Evolutionary conservation across 176 grass and related monocot genomes (phyloP).

Genomic region (Bolboschoenus planiculmis): DNA sequence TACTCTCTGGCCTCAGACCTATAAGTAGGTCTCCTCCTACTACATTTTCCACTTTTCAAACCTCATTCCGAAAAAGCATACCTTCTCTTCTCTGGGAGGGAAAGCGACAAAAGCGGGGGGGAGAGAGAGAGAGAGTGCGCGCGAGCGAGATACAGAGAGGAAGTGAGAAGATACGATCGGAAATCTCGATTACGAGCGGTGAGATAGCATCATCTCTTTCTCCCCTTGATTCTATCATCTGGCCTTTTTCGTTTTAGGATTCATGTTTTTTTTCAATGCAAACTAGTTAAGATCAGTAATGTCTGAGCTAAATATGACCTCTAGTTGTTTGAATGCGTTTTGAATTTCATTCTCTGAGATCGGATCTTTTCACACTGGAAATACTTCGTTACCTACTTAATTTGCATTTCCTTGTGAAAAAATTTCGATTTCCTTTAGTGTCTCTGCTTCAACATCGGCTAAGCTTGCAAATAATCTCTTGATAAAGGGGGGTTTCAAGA

Average conservation of each 20-base stretch:
- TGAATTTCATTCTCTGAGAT: background rate
- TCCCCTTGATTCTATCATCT: background rate
- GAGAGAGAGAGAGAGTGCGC: background rate
- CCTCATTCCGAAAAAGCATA: background rate
- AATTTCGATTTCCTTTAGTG: background rate
- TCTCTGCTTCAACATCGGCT: background rate
- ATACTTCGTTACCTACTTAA: background rate
- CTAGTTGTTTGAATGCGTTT: background rate
- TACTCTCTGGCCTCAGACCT: background rate
- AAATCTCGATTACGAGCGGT: background rate
- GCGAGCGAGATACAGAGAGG: no score
- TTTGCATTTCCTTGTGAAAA: background rate
- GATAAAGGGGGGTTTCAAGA: background rate
- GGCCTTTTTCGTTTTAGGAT: background rate
- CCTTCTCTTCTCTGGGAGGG: background rate
- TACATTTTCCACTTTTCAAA: no score
- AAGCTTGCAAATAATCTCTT: background rate
- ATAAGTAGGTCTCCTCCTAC: background rate
- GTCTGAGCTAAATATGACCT: background rate
- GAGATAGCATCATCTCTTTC: background rate
- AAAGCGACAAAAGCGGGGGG: background rate
- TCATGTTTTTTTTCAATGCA: background rate
- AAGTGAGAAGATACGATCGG: background rate
- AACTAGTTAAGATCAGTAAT: background rate
- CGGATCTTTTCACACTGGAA: background rate